phyloP scores from a whole-genome alignment of 768 basidiomycete genomes.

The Russula sp. region DNA sequence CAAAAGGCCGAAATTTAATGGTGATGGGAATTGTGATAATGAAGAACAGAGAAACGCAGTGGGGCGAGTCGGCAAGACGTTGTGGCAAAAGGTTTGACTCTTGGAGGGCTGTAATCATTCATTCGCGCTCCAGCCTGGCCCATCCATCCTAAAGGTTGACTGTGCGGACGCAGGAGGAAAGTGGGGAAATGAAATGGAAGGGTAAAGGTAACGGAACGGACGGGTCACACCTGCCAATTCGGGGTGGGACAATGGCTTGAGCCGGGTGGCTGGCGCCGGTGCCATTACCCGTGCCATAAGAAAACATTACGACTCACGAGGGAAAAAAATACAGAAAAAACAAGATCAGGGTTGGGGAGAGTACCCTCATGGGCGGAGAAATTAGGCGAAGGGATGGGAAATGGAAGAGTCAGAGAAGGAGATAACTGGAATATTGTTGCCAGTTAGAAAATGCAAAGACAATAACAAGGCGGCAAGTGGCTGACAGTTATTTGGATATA shows the following conservation, averaged over 20 bases:
- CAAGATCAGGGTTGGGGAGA: constrained; percentile 1
- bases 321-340: constrained; percentile 6
- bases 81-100: background rate
- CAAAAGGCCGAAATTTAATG: constrained; percentile 10
- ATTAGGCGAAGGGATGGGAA: constrained; percentile 19
- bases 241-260: background rate
- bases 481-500: constrained; percentile 16
- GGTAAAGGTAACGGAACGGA: background rate
- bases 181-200: background rate
- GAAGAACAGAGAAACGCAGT: background rate
- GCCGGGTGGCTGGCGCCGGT: constrained; percentile 11
- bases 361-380: constrained; percentile 5
- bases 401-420: constrained; percentile 18
- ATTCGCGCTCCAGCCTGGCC: background rate
- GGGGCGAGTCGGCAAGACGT: background rate
- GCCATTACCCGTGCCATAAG: background rate
- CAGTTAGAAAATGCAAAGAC: constrained; percentile 15
- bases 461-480: constrained; percentile 25
- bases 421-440: constrained; percentile 21
- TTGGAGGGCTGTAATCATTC: background rate
- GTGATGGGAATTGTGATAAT: constrained; percentile 3
- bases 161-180: background rate
- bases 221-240: background rate
- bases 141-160: background rate
- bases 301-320: constrained; percentile 14